These are phyloP conservation scores for Aotearoamyces nothofagi DNA, from an alignment of 2,329 filamentous ascomycete genomes.

Conservation along the genomic window DNA sequence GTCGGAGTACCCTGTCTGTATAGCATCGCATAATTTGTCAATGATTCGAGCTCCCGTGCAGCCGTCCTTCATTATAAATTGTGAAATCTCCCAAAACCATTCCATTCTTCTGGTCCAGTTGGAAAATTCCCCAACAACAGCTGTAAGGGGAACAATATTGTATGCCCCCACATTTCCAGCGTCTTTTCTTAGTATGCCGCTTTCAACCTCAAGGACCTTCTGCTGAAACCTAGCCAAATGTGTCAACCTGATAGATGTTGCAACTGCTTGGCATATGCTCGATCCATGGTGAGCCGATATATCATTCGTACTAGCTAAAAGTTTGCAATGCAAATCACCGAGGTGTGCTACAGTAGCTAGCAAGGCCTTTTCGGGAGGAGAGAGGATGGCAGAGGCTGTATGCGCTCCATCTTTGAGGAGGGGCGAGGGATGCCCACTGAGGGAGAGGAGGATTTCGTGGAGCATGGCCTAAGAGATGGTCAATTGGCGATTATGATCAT, in stretches of 20 bases:
- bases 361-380: conserved; percentile 71
- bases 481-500: too few species aligned
- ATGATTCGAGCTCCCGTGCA: conserved; percentile 63
- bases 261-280: conserved; percentile 75
- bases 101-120: conserved; percentile 73
- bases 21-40: conserved; percentile 56
- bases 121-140: conserved; percentile 71
- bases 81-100: conserved; percentile 66
- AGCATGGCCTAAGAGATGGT: conserved; percentile 56
- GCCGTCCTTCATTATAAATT: conserved; percentile 42
- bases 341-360: conserved; percentile 64
- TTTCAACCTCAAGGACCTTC: conserved; percentile 75
- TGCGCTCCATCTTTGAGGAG: conserved; percentile 50
- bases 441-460: conserved; percentile 93
- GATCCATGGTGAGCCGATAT: conserved; percentile 62
- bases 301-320: conserved; percentile 49
- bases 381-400: conserved; percentile 36
- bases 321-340: conserved; percentile 60
- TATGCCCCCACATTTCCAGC: conserved; percentile 75
- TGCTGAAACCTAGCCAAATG: conserved; percentile 71
- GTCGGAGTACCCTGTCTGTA: conserved; percentile 79
- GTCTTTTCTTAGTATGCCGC: conserved; percentile 60
- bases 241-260: conserved; percentile 56
- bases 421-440: conserved; percentile 85
- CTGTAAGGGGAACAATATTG: conserved; percentile 81